Percentiles rank a stretch among this genome's conserved stretches.
phyloP scores from a whole-genome alignment of 1,284 basidiomycete species.

The Ganoderma sinense region DNA sequence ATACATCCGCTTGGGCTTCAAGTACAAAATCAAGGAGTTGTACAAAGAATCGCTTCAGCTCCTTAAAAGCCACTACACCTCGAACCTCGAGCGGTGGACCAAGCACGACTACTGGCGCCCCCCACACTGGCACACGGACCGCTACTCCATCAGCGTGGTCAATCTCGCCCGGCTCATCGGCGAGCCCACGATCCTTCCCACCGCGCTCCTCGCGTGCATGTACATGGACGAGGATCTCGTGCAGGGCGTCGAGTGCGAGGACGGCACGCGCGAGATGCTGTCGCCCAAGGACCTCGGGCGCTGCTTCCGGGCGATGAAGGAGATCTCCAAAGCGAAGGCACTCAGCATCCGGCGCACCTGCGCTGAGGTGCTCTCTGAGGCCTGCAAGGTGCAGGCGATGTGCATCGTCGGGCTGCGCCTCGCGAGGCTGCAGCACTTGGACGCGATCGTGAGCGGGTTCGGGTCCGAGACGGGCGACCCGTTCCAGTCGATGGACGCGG shows the following conservation, averaged over 20 bases:
- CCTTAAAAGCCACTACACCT: slow-evolving; percentile 10
- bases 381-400: not conserved
- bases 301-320: slow-evolving; percentile 8
- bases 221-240: slow-evolving; percentile 1
- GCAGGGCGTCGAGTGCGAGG: slow-evolving; percentile 4
- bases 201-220: slow-evolving; percentile 12
- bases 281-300: slow-evolving; percentile 8
- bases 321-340: not conserved
- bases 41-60: not conserved
- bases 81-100: slow-evolving; percentile 5
- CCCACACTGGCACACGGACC: not conserved
- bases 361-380: not conserved
- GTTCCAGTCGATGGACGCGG: not conserved
- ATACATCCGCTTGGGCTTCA: slow-evolving; percentile 7
- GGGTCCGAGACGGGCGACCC: not conserved
- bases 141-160: slow-evolving; percentile 16
- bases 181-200: slow-evolving; percentile 10
- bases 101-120: not conserved
- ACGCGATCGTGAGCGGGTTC: not conserved
- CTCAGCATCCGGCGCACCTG: not conserved
- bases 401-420: not conserved
- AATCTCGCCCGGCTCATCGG: slow-evolving; percentile 18
- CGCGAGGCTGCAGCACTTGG: not conserved
- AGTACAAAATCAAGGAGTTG: slow-evolving; percentile 5
- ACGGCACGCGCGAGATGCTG: slow-evolving; percentile 14